Evolutionary conservation across 2,329 filamentous ascomycete genomes (phyloP), one percentile per base, ranked within the genome.

Genomic region (Neonectria neomacrospora): DNA sequence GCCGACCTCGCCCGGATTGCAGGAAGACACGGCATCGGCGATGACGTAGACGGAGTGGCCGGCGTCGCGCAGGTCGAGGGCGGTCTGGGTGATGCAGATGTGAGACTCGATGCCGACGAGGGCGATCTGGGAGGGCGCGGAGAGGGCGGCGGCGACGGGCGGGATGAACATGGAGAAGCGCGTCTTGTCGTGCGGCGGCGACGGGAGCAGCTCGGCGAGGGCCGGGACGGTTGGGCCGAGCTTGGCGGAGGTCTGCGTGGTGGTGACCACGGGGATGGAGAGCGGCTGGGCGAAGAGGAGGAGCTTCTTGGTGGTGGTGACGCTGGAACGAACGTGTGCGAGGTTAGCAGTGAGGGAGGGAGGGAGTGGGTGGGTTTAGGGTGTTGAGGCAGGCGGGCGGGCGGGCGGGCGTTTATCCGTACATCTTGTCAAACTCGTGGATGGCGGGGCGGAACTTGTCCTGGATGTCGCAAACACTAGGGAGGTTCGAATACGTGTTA

Each of bases 81-180:
- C 88, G 44, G 95, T 97, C 84, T 98, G 95, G 64, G 93, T 94
- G 30, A 98, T 89, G 82, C 95, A 98, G 76, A 98, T 96, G 80
- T 98, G 95, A 42, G 88, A 88, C 80, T 98, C 95, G 75, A 98
- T 97, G 39, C 95, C 95, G 16, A 97, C 90, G 66, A 98, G 88
- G 58, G 92, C 90, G 56, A 93, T 86, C 71, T 90, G 86, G 22
- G 86, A 80, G 1, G 75, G 75, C 1, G 78, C 72, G 1, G 74
- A 65, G 20, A 79, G 71, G 48, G 71, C 34, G 66, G 71, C 67
- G 26, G 83, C 80, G 45, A 97, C 81, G 41, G 90, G 83, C 0
- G 93, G 91, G 2, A 91, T 88, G 76, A 88, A 85, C 94, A 98
- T 98, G 75, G 89, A 93, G 83, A 98, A 98, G 54, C 87, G 85